Evolutionary conservation across 176 grass and related monocot genomes (phyloP).

Genomic region (Juncus inflexus): DNA sequence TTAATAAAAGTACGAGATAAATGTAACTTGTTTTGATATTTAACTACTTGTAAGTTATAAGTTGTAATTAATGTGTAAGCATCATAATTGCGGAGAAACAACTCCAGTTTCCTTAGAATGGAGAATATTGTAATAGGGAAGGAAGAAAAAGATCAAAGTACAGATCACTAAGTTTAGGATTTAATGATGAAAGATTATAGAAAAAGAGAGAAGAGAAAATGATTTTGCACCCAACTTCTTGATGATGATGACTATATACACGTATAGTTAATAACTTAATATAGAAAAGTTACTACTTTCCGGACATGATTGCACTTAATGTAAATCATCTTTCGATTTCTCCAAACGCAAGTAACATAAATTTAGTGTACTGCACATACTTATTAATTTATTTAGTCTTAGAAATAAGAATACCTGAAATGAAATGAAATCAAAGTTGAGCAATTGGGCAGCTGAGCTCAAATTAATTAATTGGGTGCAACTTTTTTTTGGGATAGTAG

Average conservation of each 20-base stretch:
- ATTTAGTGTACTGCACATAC: neutral
- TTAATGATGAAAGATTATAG: conserved; percentile 9
- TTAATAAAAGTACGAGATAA: neutral
- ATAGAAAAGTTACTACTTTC: neutral
- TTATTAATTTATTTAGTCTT: neutral
- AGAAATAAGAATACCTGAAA: neutral
- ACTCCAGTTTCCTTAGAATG: conserved; percentile 5
- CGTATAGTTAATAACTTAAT: neutral
- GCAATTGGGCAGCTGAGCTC: too few species aligned
- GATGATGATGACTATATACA: neutral
- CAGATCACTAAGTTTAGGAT: neutral
- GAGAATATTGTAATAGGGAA: conserved; percentile 9
- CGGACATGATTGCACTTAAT: neutral
- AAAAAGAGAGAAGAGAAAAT: neutral
- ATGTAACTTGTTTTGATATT: conserved; percentile 1
- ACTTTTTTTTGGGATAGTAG: too few species aligned
- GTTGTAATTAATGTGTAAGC: neutral
- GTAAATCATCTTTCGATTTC: neutral
- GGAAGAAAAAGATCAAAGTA: conserved; percentile 5
- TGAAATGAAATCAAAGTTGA: too few species aligned
- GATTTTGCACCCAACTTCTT: neutral
- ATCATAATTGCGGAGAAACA: neutral
- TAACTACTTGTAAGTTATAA: neutral
- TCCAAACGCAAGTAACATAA: neutral
- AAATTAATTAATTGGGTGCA: too few species aligned